These are phyloP conservation scores for Botrytis tulipae DNA, from an alignment of 2,329 filamentous ascomycete genomes.

Conservation along the genomic window DNA sequence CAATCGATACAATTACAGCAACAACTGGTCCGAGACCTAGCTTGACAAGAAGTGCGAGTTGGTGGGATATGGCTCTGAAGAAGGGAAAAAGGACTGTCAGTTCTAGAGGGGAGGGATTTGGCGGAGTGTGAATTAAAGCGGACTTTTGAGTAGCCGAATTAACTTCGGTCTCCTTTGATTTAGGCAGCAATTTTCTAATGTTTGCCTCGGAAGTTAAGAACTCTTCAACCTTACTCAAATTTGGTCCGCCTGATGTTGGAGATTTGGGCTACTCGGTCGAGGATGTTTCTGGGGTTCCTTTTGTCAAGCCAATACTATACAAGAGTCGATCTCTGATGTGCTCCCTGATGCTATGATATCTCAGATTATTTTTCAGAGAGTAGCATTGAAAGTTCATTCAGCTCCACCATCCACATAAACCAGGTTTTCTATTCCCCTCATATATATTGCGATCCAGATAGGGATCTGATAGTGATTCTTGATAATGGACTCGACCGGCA, in stretches of 20 bases:
- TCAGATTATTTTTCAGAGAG: background rate
- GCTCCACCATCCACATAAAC: background rate
- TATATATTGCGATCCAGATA: background rate
- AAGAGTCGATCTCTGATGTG: background rate
- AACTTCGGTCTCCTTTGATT: background rate
- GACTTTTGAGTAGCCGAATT: background rate
- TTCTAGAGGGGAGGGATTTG: background rate
- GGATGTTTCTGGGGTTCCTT: background rate
- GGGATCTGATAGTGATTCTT: background rate
- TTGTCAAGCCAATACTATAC: background rate
- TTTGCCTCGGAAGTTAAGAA: background rate
- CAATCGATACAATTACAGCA: background rate
- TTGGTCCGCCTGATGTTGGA: background rate
- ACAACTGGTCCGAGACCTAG: conserved; percentile 2
- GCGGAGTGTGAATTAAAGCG: background rate
- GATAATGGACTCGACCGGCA: background rate
- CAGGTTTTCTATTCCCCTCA: background rate
- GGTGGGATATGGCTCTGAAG: conserved; percentile 1
- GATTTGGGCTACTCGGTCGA: background rate
- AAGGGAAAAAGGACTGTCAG: conserved; percentile 1
- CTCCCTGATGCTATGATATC: background rate
- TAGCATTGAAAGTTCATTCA: background rate
- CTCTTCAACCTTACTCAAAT: background rate
- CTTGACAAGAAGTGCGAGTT: conserved; percentile 7
- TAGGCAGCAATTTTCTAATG: background rate